Evolutionary conservation across 306 rosid genomes (phyloP).

Genomic region (Crotalaria pallida): DNA sequence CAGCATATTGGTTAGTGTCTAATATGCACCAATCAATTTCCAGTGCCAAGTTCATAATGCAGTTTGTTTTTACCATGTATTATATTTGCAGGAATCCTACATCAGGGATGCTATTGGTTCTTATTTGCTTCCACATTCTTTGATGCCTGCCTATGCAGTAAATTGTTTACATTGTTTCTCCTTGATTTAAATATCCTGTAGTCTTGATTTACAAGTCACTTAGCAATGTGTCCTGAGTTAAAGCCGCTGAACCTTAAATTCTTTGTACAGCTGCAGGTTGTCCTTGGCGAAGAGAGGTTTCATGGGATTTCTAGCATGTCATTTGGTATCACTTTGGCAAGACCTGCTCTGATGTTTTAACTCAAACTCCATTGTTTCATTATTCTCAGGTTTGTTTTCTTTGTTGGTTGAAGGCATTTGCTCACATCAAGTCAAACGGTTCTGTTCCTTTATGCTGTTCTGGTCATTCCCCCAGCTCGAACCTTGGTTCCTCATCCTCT

Average conservation of each 20-base stretch:
- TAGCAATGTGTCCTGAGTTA: background rate
- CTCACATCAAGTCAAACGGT: background rate
- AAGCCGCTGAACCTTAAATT: background rate
- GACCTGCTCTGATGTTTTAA: slow-evolving; percentile 56
- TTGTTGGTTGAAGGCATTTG: background rate
- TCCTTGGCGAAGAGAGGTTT: slow-evolving; percentile 71
- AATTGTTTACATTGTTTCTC: slow-evolving; percentile 27
- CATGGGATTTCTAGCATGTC: slow-evolving; percentile 75
- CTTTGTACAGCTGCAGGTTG: slow-evolving; percentile 47
- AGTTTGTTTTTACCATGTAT: slow-evolving; percentile 1
- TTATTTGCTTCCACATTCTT: slow-evolving; percentile 48
- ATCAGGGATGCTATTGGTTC: slow-evolving; percentile 75
- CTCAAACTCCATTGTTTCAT: slow-evolving; percentile 33
- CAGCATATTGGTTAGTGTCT: background rate
- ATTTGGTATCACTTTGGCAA: slow-evolving; percentile 63
- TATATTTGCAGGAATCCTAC: slow-evolving; percentile 65
- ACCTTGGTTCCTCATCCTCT: background rate
- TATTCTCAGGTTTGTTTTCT: slow-evolving; percentile 48
- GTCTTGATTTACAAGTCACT: background rate
- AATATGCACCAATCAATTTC: background rate
- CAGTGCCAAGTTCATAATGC: background rate
- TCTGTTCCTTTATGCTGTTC: background rate
- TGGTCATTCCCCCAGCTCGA: too few species aligned
- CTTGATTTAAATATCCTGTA: background rate
- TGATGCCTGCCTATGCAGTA: slow-evolving; percentile 74